Evolutionary conservation across 2,329 filamentous ascomycete genomes (phyloP).

Genomic region (Sarocladium strictum): DNA sequence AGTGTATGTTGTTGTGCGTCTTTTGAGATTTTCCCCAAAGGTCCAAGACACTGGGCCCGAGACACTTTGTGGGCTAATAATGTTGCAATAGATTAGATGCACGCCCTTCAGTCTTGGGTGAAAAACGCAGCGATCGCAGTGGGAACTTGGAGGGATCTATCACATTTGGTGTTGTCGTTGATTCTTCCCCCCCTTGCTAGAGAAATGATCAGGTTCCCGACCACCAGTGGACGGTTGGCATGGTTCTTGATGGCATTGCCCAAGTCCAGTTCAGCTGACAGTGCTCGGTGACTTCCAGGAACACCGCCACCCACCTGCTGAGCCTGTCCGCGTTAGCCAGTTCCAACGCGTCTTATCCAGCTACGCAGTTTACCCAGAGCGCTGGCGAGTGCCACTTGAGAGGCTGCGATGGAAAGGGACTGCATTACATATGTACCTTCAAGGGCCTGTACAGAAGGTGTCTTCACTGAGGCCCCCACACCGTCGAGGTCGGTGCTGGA

Average conservation of each 20-base stretch:
- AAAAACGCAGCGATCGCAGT: neutral
- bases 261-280: neutral
- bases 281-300: no score
- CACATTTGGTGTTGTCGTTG: neutral
- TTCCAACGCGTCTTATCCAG: no score
- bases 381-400: no score
- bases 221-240: no score
- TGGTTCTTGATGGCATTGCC: no score
- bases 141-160: neutral
- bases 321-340: neutral
- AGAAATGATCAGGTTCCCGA: neutral
- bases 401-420: no score
- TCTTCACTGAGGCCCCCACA: constrained; percentile 1
- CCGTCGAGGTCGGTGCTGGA: neutral
- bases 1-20: neutral
- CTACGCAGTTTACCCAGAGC: no score
- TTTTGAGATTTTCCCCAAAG: neutral
- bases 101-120: neutral
- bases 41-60: neutral
- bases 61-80: neutral
- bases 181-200: neutral
- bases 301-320: no score
- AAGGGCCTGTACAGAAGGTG: no score
- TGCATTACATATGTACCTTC: no score
- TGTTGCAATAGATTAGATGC: neutral